These are phyloP conservation scores for Papilionanthe hybrid DNA, from an alignment of 116 monocot genomes.

Conservation along the genomic window DNA sequence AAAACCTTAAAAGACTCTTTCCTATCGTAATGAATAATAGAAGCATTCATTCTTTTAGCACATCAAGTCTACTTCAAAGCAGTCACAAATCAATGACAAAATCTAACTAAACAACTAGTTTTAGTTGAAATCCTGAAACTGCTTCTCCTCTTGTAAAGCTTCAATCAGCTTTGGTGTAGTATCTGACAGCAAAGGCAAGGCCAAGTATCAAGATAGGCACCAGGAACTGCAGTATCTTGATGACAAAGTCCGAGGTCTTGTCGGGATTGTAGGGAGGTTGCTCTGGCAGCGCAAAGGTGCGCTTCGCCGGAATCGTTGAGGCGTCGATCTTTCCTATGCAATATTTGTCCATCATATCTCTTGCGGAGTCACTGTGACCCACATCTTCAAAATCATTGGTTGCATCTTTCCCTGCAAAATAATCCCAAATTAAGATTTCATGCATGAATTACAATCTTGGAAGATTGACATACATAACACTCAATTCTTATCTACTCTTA, in stretches of 20 bases:
- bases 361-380: constrained; percentile 56
- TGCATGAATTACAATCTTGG: not conserved
- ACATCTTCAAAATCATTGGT: constrained; percentile 75
- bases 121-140: not conserved
- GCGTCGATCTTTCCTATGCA: constrained; percentile 50
- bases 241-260: constrained; percentile 36
- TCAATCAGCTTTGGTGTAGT: constrained; percentile 55
- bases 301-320: constrained; percentile 47
- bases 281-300: constrained; percentile 31
- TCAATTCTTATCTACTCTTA: too few species aligned
- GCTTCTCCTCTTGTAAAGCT: not conserved
- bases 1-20: too few species aligned
- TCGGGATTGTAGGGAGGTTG: constrained; percentile 37
- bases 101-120: not conserved
- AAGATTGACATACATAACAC: not conserved
- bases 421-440: not conserved
- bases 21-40: too few species aligned
- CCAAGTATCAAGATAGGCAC: constrained; percentile 72
- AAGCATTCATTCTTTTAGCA: not conserved
- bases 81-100: not conserved
- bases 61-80: not conserved
- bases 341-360: constrained; percentile 58
- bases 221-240: constrained; percentile 71
- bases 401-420: constrained; percentile 58
- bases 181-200: constrained; percentile 55